Evolutionary conservation across 2,329 filamentous ascomycete species (phyloP), one percentile per base, ranked within the genome.

Genomic region (Hypoxylon sp.): DNA sequence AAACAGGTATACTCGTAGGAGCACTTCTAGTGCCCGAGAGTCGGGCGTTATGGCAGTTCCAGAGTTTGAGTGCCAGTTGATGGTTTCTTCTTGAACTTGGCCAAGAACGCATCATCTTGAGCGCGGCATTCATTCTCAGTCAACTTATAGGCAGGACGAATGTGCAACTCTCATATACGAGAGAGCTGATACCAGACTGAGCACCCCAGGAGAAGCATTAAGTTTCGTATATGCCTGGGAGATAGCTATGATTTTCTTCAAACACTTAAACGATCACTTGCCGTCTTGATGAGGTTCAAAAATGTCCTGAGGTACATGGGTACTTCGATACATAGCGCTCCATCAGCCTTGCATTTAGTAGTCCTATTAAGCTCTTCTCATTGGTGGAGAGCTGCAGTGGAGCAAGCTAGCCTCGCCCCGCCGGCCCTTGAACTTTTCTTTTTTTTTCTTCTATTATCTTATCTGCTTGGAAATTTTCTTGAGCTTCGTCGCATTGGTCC

Each of bases 321-420:
- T 43, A 26, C 33, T 23, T 33, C 23, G 17, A 35, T 20, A 11
- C 46, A 26, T 27, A 29, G n/a, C n/a, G n/a, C n/a, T n/a, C 38
- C 26, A 5, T 38, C 17, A 51, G 59, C 55, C 45, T 43, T 54
- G 51, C 55, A 62, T 52, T 3, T 27, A 11, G 10, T 4, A 21
- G n/a, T 24, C 21, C 1, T 29, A 41, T 52, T n/a, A 17, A 18
- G 4, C 3, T 35, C 23, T 49, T 48, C 51, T 51, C 2, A 60
- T 63, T 61, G 60, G 60, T 2, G 11, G n/a, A n/a, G 5, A 9
- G 8, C 18, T 37, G 2, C 0, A 35, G 2, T 47, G 40, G 45
- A 33, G 9, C 43, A 18, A 9, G 38, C 60, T 51, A 63, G 63
- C 62, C 64, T 63, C 56, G 60, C 68, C 68, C 68, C 68, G 60